phyloP scores from a whole-genome alignment of 2,329 filamentous ascomycete genomes.

The Diaporthe batatas region DNA sequence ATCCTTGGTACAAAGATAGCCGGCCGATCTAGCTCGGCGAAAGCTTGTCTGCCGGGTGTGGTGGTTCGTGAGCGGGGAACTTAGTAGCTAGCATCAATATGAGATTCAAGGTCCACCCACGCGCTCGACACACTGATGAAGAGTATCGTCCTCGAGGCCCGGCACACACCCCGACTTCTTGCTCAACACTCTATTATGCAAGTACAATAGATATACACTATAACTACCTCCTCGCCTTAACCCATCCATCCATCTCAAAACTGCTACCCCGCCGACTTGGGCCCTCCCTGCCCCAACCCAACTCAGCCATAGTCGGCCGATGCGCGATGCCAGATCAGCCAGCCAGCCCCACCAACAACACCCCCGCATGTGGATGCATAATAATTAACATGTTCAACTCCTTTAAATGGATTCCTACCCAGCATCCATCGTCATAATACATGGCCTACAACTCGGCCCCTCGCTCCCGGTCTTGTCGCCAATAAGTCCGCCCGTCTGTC shows the following conservation, averaged over 20 bases:
- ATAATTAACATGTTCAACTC: not conserved
- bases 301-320: not conserved
- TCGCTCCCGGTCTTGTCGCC: not conserved
- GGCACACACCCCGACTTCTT: not conserved
- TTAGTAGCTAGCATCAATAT: no score
- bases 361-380: not conserved
- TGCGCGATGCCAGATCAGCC: conserved; percentile 11
- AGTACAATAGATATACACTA: conserved; percentile 16
- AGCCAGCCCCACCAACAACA: not conserved
- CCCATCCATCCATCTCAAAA: not conserved
- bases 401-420: not conserved
- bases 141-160: no score
- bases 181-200: not conserved
- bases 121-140: not conserved
- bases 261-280: no score
- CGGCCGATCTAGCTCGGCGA: conserved; percentile 3
- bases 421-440: not conserved
- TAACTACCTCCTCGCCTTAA: not conserved
- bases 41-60: not conserved
- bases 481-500: not conserved
- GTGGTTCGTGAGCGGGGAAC: no score
- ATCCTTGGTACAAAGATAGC: not conserved
- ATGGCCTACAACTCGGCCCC: not conserved
- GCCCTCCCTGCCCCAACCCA: not conserved
- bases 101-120: no score